Base-by-base conservation (phyloP, 768 basidiomycete species). In the Tulasnella sp. region DNA sequence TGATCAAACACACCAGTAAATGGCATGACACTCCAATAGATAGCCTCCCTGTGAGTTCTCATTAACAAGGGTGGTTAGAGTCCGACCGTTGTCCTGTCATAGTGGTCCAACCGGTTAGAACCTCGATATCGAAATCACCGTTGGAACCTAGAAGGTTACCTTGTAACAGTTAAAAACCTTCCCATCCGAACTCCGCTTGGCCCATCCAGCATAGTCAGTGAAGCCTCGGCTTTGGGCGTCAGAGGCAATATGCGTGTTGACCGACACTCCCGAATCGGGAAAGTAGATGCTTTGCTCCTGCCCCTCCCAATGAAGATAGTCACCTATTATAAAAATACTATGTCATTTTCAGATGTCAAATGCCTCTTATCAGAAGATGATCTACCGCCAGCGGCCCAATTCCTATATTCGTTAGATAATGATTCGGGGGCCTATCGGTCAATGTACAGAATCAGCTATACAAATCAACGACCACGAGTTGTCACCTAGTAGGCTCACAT, bases 211-310 rank as follows among this genome's bases (percentile, higher is more conserved):
- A 4, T 14, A 60, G 4, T 3, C 12, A 24, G 7, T n/a, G 2
- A 60, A 60, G 58, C 12, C 28, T 11, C 58, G 12, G 20, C 8
- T 4, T 24, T 31, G 24, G 9, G 58, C 58, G 58, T 60, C 24
- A 14, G 12, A 24, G 58, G 2, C 58, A 60, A 60, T 24, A 60
- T 60, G 22, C 58, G 58, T 60, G 18, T 60, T 11, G 4, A 60
- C 58, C 28, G 58, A 24, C 58, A n/a, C 22, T 2, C 58, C 58
- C 12, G 58, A 60, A n/a, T 60, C 58, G 58, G 58, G 9, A n/a
- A 60, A 60, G 58, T 60, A 60, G 58, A 60, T 60, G 58, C 8
- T 60, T n/a, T 60, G 58, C 58, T 60, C 18, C 58, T 60, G 22
- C 4, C 24, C 58, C 24, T 24, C 58, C 58, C 58, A 60, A 2